Evolutionary conservation across 2,329 filamentous ascomycete species (phyloP), one percentile per base, ranked within the genome.

Genomic region (Fusarium annulatum): DNA sequence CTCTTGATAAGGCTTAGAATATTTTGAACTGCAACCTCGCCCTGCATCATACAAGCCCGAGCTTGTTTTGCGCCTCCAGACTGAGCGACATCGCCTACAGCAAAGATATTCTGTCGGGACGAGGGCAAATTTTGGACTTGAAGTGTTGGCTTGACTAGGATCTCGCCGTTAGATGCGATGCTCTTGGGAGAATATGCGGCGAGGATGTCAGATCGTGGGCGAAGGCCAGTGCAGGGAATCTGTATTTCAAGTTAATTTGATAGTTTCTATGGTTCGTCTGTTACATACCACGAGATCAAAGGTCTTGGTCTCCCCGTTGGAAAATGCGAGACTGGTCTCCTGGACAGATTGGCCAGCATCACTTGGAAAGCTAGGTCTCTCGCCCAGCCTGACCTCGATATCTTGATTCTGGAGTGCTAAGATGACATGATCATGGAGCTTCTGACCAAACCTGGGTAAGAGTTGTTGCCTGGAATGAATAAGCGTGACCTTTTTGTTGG

Each of bases 201-300:
- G 0, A 75, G 4, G 1, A 75, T 19, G 2, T 62, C 58, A 2
- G 73, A 71, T 21, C 61, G 64, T 11, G 73, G 73, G 0, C 55
- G 67, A 0, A 72, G 59, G 1, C 73, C 73, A 7, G 67, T 75
- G 10, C 73, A 75, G 2, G 61, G 73, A 10, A 76, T 74, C 73
- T 75, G 5, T 0, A 14, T 1, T 3, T 2, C 4, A 28, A 5
- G n/a, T 52, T 3, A 42, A 3, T 0, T n/a, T 14, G 10, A 2
- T 5, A 18, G 10, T 3, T 14, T n/a, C 15, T 18, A n/a, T 9
- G 19, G 8, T 18, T 9, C 1, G 9, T 5, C 2, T 4, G 2
- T 4, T 8, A 46, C 66, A 0, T 63, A 75, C 69, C 21, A 75
- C 55, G 18, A 75, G 16, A 7, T 75, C 70, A 30, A 61, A 75